Conservation (phyloP, 441 rosid genomes). For the Populus hybrid region DNA sequence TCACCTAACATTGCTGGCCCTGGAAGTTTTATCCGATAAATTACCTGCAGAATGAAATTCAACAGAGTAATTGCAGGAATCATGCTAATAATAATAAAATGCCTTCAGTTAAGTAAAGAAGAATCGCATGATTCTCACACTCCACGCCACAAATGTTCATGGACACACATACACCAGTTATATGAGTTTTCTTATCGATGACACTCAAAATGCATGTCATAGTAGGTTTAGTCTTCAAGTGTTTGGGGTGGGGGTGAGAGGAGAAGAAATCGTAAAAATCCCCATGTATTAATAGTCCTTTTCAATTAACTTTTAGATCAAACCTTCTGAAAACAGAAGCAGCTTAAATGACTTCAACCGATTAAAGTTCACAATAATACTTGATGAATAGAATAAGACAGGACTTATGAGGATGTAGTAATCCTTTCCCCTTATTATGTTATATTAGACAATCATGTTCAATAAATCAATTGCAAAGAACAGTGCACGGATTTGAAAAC, state of each 20-base stretch:
- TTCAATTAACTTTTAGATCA: neutral
- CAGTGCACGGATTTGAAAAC: neutral
- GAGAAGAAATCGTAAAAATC: neutral
- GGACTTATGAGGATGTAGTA: neutral
- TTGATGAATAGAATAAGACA: neutral
- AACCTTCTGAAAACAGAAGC: neutral
- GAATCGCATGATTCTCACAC: neutral
- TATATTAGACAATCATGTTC: neutral
- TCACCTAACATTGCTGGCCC: too few species aligned
- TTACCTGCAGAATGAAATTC: slow-evolving; percentile 49
- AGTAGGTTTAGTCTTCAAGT: neutral
- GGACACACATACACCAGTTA: neutral
- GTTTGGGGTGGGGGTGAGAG: neutral
- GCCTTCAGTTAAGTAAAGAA: neutral
- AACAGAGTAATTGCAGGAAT: slow-evolving; percentile 15
- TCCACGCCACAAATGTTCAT: neutral
- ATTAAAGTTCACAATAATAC: neutral
- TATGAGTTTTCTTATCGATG: neutral
- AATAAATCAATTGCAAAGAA: neutral
- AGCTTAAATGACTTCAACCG: neutral
- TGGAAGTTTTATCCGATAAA: slow-evolving; percentile 87
- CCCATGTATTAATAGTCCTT: neutral
- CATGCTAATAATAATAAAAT: neutral
- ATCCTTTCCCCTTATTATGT: neutral
- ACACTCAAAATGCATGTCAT: neutral